Evolutionary conservation across 371 early-diverging fungal genomes (phyloP).

Genomic region (Lichtheimia corymbifera): DNA sequence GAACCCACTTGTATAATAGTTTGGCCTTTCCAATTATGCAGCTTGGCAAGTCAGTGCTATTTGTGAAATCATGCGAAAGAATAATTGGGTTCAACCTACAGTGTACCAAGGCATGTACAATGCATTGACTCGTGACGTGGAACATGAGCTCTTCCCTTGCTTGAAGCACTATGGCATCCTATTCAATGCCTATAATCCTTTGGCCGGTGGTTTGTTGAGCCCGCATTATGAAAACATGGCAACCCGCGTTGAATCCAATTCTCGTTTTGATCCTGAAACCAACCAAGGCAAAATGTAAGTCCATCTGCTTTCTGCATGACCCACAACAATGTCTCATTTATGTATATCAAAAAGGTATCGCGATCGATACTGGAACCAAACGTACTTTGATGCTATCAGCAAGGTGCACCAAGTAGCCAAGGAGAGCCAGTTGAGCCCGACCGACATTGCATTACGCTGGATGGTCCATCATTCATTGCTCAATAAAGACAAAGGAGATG

Average conservation of each 20-base stretch:
- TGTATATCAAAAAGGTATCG: constrained; percentile 36
- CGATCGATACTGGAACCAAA: constrained; percentile 59
- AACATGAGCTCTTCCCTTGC: constrained; percentile 63
- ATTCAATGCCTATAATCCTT: constrained; percentile 64
- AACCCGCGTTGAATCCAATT: constrained; percentile 39
- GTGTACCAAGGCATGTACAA: constrained; percentile 67
- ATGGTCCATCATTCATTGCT: constrained; percentile 64
- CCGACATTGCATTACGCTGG: constrained; percentile 64
- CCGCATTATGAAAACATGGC: constrained; percentile 28
- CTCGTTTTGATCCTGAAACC: constrained; percentile 55
- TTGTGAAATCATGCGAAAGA: constrained; percentile 36
- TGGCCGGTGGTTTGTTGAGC: constrained; percentile 60
- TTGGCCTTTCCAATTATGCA: constrained; percentile 56
- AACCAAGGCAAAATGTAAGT: constrained; percentile 44
- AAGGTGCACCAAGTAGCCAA: constrained; percentile 37
- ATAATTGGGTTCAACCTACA: constrained; percentile 45
- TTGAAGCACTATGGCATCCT: constrained; percentile 52
- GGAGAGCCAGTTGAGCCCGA: constrained; percentile 37
- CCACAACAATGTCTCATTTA: neutral
- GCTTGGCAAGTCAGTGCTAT: constrained; percentile 53
- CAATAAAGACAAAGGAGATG: constrained; percentile 47
- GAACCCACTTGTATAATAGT: constrained; percentile 16
- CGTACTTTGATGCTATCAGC: constrained; percentile 55
- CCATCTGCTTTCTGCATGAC: neutral
- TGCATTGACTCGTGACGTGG: constrained; percentile 62